These are phyloP conservation scores for Breviolum minutum DNA, from an alignment of 73 alveolate genomes.

Conservation along the genomic window DNA sequence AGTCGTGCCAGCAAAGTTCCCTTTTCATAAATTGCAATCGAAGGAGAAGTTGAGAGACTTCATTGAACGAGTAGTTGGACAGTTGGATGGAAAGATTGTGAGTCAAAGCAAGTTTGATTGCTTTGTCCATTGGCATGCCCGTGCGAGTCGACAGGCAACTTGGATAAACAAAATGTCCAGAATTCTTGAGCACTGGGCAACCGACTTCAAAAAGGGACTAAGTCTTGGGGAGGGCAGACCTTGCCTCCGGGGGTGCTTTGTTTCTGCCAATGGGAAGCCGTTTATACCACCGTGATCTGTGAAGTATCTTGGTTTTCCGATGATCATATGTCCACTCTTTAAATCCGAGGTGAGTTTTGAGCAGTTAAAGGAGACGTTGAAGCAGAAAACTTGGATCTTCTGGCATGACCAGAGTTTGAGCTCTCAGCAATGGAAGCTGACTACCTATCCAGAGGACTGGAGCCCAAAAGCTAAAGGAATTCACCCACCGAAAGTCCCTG, in stretches of 20 bases:
- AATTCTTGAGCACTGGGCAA: too few relatives aligned
- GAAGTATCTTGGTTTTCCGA: background rate
- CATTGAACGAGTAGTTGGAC: background rate
- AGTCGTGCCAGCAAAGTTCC: too few relatives aligned
- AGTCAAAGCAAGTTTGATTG: background rate
- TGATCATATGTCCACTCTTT: background rate
- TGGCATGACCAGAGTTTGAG: conserved; percentile 33
- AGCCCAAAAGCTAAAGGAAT: too few relatives aligned
- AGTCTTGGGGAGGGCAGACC: too few relatives aligned
- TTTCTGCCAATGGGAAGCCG: too few relatives aligned
- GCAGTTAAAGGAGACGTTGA: conserved; percentile 9
- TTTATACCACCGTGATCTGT: background rate
- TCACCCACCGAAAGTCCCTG: background rate
- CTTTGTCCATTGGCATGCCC: conserved; percentile 4
- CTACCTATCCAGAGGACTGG: background rate
- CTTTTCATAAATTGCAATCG: too few relatives aligned
- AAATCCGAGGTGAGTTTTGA: conserved; percentile 8
- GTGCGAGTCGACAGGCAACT: background rate
- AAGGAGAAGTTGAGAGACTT: background rate
- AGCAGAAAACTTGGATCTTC: conserved; percentile 47
- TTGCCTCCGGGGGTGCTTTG: too few relatives aligned
- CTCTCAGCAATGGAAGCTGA: conserved; percentile 31
- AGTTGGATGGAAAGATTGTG: conserved; percentile 27
- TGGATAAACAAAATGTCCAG: too few relatives aligned
- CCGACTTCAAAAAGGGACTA: too few relatives aligned